Base-by-base conservation (phyloP, 2,329 filamentous ascomycete species). In the Talaromyces rugulosus region DNA sequence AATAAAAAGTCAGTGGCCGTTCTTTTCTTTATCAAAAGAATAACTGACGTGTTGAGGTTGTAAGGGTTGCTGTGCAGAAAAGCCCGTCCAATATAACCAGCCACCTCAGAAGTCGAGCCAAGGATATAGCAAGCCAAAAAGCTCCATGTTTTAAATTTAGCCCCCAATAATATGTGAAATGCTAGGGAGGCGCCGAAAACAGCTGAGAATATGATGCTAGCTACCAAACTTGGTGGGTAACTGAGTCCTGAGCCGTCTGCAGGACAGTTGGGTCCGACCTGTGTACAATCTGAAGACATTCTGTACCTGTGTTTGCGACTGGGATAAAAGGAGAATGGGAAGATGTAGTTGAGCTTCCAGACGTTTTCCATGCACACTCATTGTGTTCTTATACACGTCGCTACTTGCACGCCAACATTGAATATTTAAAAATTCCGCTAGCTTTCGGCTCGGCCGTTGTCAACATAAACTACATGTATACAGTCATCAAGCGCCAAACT, bases 51-150 rank as follows among this genome's bases (percentile, higher is more conserved):
- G 33, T 44, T 44, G 7, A 58, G 40, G 44, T 58, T 44, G 4
- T 50, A 58, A 30, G 56, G 56, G 18, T 58, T 58, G 12, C 40
- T 50, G 12, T 58, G 40, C 18, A 58, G 40, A 42, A 58, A 58
- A 33, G 50, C 23, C 14, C 56, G 56, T 23, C 56, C 56, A 14
- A 58, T 58, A 33, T 58, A 58, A n/a, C 56, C 56, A 2, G 11
- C 56, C 18, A n/a, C 31, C 56, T 58, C 56, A 5, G 56, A 30
- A 6, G 40, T 47, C 1, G 56, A 58, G 11, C 56, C 56, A 31
- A 58, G 40, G n/a, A 44, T 5, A 42, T 50, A 58, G 23, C 36
- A 28, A 23, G 40, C 56, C 34, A 58, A 23, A 14, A 58, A 58
- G 11, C 40, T 50, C 56, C 56, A 50, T 27, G 40, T 58, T 27